Base-by-base conservation (phyloP, 2,329 filamentous ascomycete genomes). In the Cytospora piceicola region DNA sequence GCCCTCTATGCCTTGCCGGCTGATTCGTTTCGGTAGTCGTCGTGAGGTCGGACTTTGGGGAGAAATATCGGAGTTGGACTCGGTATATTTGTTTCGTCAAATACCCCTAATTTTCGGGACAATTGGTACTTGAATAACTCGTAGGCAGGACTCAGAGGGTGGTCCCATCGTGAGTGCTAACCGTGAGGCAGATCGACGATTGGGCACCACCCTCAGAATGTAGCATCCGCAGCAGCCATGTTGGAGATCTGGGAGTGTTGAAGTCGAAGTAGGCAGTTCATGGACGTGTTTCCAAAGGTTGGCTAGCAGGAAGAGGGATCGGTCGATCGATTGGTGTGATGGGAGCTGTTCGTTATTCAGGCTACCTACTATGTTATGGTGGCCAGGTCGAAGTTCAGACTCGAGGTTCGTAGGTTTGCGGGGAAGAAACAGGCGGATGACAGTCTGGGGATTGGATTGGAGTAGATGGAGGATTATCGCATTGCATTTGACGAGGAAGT, bases 161-260 rank as follows among this genome's bases (percentile, higher is more conserved):
- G 82, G 81, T 82, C 79, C 83, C 85, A 86, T 86, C 75, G 79
- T 78, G 78, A 80, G 77, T 72, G 73, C 73, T 74, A 63, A 62
- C 67, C 66, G 70, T 72, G 51, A 61, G 63, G 63, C 63, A 65
- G 63, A 46, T 74, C 75, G 75, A 76, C 77, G 75, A 77, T 71
- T 73, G 75, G 78, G 64, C 74, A 77, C 83, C 82, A 85, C 82
- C 82, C 82, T 83, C 81, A 86, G 70, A 81, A 81, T 68, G 78
- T 79, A 82, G 78, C 78, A 77, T 74, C 75, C 76, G 77, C 75
- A 68, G 77, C 67, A 63, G 73, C 76, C 75, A 85, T 85, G 69
- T 68, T 81, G 73, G 76, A 74, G 32, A 60, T 24, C 52, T 30
- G 42, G 46, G 51, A 53, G 70, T 73, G 73, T 69, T 75, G 70